These are phyloP conservation scores for Hericium coralloides DNA, from an alignment of 768 basidiomycete species.

Conservation along the genomic window DNA sequence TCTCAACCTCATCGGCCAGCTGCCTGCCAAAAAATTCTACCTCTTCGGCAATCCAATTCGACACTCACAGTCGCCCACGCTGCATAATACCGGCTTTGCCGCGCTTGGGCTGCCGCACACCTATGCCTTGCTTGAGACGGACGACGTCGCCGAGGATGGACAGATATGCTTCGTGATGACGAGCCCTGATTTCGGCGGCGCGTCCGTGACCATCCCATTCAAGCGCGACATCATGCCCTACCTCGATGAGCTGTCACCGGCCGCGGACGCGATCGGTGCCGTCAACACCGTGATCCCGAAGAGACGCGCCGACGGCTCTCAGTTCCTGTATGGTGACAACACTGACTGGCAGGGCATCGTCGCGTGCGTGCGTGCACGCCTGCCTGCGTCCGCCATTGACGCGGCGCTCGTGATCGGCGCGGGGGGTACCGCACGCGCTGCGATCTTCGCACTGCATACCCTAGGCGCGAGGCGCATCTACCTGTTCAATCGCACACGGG, in stretches of 20 bases:
- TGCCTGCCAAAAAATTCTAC: constrained; percentile 69
- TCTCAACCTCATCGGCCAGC: constrained; percentile 69
- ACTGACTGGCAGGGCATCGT: constrained; percentile 93
- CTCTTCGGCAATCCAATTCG: constrained; percentile 86
- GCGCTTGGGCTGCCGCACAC: constrained; percentile 75
- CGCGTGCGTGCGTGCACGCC: constrained; percentile 37
- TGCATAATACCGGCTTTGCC: constrained; percentile 87
- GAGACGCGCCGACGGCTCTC: constrained; percentile 29
- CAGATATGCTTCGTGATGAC: constrained; percentile 50
- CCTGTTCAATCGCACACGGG: constrained; percentile 77
- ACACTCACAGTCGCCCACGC: constrained; percentile 83
- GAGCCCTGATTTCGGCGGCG: constrained; percentile 80
- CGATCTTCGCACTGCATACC: constrained; percentile 77
- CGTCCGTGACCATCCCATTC: constrained; percentile 93
- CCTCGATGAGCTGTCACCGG: constrained; percentile 69
- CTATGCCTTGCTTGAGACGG: constrained; percentile 75
- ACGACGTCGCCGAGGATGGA: constrained; percentile 45
- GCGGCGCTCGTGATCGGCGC: constrained; percentile 86
- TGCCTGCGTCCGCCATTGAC: constrained; percentile 31
- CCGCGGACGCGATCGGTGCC: constrained; percentile 83
- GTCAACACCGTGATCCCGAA: constrained; percentile 85
- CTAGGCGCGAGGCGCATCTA: constrained; percentile 67
- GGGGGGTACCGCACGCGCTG: constrained; percentile 91
- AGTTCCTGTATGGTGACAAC: constrained; percentile 80
- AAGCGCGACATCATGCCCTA: constrained; percentile 85